Conservation (phyloP, 331 rosid species). For the Spiraea crenata region DNA sequence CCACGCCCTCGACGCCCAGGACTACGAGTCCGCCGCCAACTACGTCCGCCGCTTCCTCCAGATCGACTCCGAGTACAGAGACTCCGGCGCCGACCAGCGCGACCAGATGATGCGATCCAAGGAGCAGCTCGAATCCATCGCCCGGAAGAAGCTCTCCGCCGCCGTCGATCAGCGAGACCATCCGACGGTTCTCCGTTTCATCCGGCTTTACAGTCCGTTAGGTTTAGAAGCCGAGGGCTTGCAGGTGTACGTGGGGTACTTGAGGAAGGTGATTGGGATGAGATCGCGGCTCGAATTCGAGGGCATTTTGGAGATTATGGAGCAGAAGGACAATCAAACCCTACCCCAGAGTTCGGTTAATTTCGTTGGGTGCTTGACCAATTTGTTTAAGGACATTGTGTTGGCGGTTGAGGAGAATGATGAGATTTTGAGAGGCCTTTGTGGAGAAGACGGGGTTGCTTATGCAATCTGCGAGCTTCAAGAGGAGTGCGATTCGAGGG, state of each 20-base stretch:
- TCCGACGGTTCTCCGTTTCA: constrained; percentile 53
- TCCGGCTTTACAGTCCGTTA: constrained; percentile 60
- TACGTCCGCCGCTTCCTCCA: constrained; percentile 63
- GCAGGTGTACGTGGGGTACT: constrained; percentile 76
- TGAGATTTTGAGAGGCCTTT: constrained; percentile 71
- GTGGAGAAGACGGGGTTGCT: constrained; percentile 94
- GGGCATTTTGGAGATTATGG: constrained; percentile 70
- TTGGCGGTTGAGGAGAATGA: constrained; percentile 82
- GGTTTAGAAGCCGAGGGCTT: constrained; percentile 88
- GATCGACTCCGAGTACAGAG: constrained; percentile 71
- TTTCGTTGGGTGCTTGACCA: constrained; percentile 77
- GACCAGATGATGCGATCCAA: constrained; percentile 61
- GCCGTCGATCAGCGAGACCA: constrained; percentile 91
- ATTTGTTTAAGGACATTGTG: constrained; percentile 84
- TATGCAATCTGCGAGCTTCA: constrained; percentile 95
- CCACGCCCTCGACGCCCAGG: constrained; percentile 60
- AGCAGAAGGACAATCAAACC: constrained; percentile 50
- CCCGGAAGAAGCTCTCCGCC: constrained; percentile 61
- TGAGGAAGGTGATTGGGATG: constrained; percentile 94
- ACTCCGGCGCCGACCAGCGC: constrained; percentile 75
- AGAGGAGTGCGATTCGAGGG: constrained; percentile 89
- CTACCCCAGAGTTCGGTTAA: constrained; percentile 38
- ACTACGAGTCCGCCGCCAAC: constrained; percentile 64
- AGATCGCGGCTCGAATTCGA: constrained; percentile 81
- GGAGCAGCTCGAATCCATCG: constrained; percentile 71